Evolutionary conservation across 2,329 filamentous ascomycete genomes (phyloP).

Genomic region (Dactylellina drechsleri): DNA sequence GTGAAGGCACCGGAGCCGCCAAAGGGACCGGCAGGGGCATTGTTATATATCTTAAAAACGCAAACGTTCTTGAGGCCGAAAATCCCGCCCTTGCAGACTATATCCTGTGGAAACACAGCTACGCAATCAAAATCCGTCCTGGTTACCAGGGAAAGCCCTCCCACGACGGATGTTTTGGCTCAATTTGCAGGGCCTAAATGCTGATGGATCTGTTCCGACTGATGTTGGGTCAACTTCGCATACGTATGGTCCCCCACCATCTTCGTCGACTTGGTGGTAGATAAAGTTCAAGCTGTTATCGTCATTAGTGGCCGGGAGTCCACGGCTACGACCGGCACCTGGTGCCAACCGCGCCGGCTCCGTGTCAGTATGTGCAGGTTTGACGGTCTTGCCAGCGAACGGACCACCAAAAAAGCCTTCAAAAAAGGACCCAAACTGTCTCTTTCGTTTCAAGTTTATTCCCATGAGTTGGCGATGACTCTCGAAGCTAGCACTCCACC

Average conservation of each 20-base stretch:
- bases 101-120: background rate
- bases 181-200: background rate
- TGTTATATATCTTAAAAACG: conserved; percentile 1
- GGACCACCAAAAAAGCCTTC: background rate
- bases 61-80: background rate
- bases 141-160: background rate
- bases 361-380: background rate
- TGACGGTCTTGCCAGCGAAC: background rate
- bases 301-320: background rate
- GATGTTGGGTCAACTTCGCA: background rate
- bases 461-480: background rate
- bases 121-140: background rate
- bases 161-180: background rate
- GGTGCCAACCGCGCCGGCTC: background rate
- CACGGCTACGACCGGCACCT: background rate
- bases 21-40: background rate
- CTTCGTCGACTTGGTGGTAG: background rate
- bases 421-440: background rate
- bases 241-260: background rate
- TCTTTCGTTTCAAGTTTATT: background rate
- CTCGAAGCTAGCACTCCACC: background rate
- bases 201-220: background rate
- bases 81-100: background rate
- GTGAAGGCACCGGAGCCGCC: background rate
- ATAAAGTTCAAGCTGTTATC: background rate